These are phyloP conservation scores for Puccinia hordei DNA, from an alignment of 1,284 basidiomycete species.

Conservation along the genomic window DNA sequence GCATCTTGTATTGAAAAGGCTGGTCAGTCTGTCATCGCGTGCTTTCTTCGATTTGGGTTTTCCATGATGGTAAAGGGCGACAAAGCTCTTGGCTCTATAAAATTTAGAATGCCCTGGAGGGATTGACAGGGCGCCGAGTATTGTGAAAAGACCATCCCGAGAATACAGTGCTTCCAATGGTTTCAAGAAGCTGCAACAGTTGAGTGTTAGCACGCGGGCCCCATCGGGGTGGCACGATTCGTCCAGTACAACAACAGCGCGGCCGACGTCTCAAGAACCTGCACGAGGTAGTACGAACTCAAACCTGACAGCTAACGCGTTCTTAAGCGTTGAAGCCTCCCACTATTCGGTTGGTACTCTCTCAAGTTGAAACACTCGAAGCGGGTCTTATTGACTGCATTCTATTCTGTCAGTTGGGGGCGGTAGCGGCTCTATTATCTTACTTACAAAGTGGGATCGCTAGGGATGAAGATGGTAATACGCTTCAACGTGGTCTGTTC, in stretches of 20 bases:
- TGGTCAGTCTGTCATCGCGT: conserved; percentile 13
- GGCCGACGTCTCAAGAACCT: not conserved
- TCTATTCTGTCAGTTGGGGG: conserved; percentile 19
- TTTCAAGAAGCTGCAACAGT: conserved; percentile 9
- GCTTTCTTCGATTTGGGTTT: not conserved
- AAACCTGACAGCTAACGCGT: conserved; percentile 30
- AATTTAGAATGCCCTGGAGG: conserved; percentile 16
- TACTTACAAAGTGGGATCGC: conserved; percentile 18
- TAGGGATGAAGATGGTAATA: not conserved
- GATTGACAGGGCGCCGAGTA: conserved; percentile 11
- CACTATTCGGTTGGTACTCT: conserved; percentile 13
- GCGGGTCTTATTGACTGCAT: not conserved
- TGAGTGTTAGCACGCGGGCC: not conserved
- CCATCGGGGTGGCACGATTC: not conserved
- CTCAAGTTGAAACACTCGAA: not conserved
- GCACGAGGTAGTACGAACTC: conserved; percentile 20
- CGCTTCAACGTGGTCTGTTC: conserved; percentile 8
- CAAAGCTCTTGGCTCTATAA: not conserved
- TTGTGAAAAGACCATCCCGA: conserved; percentile 27
- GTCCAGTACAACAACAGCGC: conserved; percentile 5
- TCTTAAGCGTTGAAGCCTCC: conserved; percentile 30
- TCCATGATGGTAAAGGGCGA: not conserved
- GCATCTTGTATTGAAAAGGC: conserved; percentile 26
- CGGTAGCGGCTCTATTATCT: conserved; percentile 35
- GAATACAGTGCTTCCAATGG: conserved; percentile 32